Percentiles rank a stretch among this genome's conserved stretches.
Conservation (phyloP, 495 filamentous ascomycete species). For the Opeltia flavorubescens region DNA sequence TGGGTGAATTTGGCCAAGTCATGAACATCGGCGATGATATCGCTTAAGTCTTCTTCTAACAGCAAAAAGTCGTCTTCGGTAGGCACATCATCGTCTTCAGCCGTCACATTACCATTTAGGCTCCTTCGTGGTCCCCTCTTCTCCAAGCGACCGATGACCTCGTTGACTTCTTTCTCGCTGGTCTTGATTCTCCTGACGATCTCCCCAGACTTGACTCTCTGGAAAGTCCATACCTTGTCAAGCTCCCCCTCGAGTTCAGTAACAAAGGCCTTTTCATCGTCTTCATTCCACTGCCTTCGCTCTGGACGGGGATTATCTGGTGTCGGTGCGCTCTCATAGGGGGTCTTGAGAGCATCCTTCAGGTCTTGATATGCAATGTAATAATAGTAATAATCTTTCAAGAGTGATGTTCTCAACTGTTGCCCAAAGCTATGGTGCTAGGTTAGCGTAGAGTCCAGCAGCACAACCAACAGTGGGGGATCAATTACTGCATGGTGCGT, state of each 20-base stretch:
- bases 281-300: constrained; percentile 69
- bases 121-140: constrained; percentile 12
- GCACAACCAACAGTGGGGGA: not conserved
- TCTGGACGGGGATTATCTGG: constrained; percentile 40
- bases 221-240: constrained; percentile 93
- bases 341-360: constrained; percentile 71
- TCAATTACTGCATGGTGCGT: constrained; percentile 2
- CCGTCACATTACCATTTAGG: constrained; percentile 9
- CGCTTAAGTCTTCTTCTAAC: constrained; percentile 87
- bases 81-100: constrained; percentile 37
- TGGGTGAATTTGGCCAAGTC: constrained; percentile 97
- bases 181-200: constrained; percentile 78
- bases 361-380: constrained; percentile 96
- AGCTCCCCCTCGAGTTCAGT: constrained; percentile 75
- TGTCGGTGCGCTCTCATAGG: constrained; percentile 41
- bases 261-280: constrained; percentile 84
- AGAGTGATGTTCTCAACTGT: constrained; percentile 81
- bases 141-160: constrained; percentile 65
- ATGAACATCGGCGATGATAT: constrained; percentile 97
- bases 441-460: constrained; percentile 1
- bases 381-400: constrained; percentile 90
- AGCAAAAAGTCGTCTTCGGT: constrained; percentile 88
- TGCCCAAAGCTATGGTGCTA: constrained; percentile 76
- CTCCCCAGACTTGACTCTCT: constrained; percentile 88
- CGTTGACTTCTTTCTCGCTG: constrained; percentile 75